These are phyloP conservation scores for Oenanthe javanica DNA, from an alignment of 140 eudicot genomes.

Conservation along the genomic window DNA sequence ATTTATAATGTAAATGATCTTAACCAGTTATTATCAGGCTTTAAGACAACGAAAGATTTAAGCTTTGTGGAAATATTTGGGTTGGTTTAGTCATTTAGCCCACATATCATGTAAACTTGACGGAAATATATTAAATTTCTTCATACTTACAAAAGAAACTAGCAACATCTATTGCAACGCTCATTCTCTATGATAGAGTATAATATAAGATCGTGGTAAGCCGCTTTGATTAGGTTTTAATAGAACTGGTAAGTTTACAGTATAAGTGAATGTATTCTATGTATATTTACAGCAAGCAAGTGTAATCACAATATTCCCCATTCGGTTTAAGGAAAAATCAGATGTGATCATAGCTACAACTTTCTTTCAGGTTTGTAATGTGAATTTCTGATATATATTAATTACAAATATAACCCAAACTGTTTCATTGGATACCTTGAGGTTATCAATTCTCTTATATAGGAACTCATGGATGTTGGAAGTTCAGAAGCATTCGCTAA, in stretches of 20 bases:
- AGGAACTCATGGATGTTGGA: conserved; percentile 91
- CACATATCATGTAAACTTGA: not conserved
- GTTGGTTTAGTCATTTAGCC: not conserved
- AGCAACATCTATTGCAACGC: not conserved
- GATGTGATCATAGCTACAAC: conserved; percentile 80
- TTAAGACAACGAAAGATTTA: not conserved
- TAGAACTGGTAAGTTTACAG: too few species aligned
- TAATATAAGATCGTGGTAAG: too few species aligned
- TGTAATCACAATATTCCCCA: conserved; percentile 73
- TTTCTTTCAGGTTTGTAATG: conserved; percentile 69
- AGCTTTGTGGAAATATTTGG: too few species aligned
- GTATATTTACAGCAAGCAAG: conserved; percentile 49
- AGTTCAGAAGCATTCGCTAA: conserved; percentile 47
- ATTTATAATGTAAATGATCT: too few species aligned
- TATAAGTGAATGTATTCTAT: conserved; percentile 1
- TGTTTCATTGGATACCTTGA: not conserved
- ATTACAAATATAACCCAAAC: not conserved
- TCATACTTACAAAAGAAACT: not conserved
- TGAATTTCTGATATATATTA: not conserved
- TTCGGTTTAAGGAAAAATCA: conserved; percentile 72
- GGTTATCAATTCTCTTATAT: not conserved
- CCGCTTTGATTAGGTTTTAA: too few species aligned
- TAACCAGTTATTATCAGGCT: not conserved
- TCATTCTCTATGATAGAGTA: too few species aligned
- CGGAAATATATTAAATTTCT: not conserved